Conservation (phyloP, 768 basidiomycete species). For the Suillus brevipes region DNA sequence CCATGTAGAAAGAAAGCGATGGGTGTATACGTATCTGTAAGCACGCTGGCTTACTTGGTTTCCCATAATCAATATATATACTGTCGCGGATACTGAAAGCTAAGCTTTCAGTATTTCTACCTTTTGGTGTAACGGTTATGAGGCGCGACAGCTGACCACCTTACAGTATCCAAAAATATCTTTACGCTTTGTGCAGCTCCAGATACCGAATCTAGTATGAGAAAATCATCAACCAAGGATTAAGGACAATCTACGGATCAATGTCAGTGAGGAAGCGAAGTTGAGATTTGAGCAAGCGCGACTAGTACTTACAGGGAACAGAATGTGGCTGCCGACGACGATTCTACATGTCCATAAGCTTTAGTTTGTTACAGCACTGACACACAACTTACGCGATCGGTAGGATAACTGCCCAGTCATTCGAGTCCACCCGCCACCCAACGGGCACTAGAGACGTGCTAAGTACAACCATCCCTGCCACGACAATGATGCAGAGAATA, state of each 20-base stretch:
- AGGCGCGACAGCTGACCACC: too few relatives aligned
- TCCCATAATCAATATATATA: too few relatives aligned
- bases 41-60: too few relatives aligned
- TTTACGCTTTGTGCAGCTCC: neutral
- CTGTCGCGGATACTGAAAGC: too few relatives aligned
- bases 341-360: conserved; percentile 37
- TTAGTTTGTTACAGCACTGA: conserved; percentile 1
- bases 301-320: conserved; percentile 63
- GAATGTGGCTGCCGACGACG: conserved; percentile 62
- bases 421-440: conserved; percentile 62
- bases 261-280: conserved; percentile 15
- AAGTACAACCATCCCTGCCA: conserved; percentile 59
- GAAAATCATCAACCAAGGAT: conserved; percentile 89
- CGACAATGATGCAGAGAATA: conserved; percentile 48
- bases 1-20: neutral
- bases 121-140: too few relatives aligned
- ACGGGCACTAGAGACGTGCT: conserved; percentile 52
- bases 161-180: neutral
- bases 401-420: conserved; percentile 73
- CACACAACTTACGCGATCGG: conserved; percentile 64
- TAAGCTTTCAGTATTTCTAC: too few relatives aligned
- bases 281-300: conserved; percentile 7
- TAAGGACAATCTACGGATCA: conserved; percentile 69
- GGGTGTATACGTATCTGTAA: neutral
- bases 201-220: conserved; percentile 37